phyloP scores from a whole-genome alignment of 306 rosid genomes.

The Oxytropis ochrocephala region DNA sequence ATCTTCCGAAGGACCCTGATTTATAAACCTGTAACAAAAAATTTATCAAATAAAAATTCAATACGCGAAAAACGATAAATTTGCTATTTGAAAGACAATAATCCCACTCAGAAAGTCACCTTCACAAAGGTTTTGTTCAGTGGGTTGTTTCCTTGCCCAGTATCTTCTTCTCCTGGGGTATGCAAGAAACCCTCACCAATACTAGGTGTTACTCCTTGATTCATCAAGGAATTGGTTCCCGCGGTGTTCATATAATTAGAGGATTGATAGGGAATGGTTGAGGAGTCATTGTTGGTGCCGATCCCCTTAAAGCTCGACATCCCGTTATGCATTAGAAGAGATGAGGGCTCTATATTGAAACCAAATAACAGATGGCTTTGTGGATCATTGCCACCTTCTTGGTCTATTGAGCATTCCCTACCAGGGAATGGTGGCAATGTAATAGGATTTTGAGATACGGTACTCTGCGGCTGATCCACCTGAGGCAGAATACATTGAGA shows the following conservation, averaged over 20 bases:
- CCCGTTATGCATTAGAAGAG: conserved; percentile 80
- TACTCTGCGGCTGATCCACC: conserved; percentile 51
- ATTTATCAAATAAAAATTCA: neutral
- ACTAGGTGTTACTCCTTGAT: conserved; percentile 55
- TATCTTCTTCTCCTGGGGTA: conserved; percentile 38
- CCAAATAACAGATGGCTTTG: conserved; percentile 88
- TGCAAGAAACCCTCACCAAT: conserved; percentile 66
- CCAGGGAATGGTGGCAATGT: conserved; percentile 97
- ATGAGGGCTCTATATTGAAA: conserved; percentile 77
- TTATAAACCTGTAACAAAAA: conserved; percentile 36
- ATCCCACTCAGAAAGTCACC: conserved; percentile 38
- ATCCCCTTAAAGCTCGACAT: conserved; percentile 68
- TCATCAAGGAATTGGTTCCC: conserved; percentile 49
- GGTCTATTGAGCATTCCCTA: conserved; percentile 80
- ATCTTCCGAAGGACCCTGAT: conserved; percentile 47
- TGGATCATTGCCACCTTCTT: conserved; percentile 72
- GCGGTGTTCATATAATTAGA: conserved; percentile 64
- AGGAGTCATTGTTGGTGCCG: conserved; percentile 41
- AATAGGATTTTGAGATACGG: conserved; percentile 47
- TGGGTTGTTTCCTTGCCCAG: conserved; percentile 61
- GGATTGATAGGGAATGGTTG: conserved; percentile 52
- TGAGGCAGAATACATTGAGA: conserved; percentile 67
- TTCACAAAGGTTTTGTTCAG: conserved; percentile 74
- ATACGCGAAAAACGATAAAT: neutral
- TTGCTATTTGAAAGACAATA: neutral